Evolutionary conservation across 257 asterid genomes (phyloP).

Genomic region (Osmanthus fragrans): DNA sequence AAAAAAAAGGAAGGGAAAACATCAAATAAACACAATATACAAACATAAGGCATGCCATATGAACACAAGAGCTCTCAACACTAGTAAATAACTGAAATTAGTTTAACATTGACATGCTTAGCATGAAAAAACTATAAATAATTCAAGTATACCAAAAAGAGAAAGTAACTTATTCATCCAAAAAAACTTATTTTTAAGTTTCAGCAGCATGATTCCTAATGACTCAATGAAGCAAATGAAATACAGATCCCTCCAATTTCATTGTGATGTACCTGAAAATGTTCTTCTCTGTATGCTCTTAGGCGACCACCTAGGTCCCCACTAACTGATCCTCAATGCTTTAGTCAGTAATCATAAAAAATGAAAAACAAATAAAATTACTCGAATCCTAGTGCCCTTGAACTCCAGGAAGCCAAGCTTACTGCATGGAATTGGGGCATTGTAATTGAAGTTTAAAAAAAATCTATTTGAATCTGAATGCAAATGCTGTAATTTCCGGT

Average conservation of each 20-base stretch:
- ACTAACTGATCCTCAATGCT: not conserved
- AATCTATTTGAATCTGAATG: not conserved
- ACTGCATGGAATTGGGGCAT: not conserved
- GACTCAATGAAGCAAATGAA: not conserved
- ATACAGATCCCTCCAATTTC: not conserved
- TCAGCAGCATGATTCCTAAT: not conserved
- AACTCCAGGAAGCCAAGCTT: not conserved
- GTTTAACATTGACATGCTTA: not conserved
- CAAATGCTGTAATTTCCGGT: not conserved
- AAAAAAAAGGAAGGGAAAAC: too few relatives aligned
- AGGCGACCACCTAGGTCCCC: not conserved
- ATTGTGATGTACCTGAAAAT: not conserved
- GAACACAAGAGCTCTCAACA: not conserved
- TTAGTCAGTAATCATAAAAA: too few relatives aligned
- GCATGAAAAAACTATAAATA: slow-evolving; percentile 12
- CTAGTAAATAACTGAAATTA: not conserved
- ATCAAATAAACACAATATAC: too few relatives aligned
- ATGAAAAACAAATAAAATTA: too few relatives aligned
- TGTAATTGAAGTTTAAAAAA: not conserved
- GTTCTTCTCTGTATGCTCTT: not conserved
- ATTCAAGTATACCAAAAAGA: not conserved
- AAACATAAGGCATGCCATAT: too few relatives aligned
- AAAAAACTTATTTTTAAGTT: not conserved
- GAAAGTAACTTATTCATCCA: too few relatives aligned
- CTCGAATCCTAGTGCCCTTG: not conserved